Conservation (phyloP, 352 stramenopile genomes). For the Hyaloperonospora arabidopsidis region DNA sequence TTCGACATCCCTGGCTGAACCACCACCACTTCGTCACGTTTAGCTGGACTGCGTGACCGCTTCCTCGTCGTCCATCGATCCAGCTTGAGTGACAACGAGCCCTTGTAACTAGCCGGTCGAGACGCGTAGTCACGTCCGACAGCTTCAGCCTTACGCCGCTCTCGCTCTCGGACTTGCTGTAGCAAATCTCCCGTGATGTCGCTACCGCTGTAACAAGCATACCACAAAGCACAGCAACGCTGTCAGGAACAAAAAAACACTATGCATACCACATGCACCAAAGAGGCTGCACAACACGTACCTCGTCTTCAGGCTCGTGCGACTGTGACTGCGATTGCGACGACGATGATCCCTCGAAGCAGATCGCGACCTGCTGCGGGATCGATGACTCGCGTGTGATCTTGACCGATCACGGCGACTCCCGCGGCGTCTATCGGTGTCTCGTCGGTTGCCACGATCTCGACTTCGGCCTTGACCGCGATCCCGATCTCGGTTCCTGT, state of each 20-base stretch:
- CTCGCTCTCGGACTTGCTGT: constrained; percentile 86
- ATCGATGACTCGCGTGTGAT: constrained; percentile 30
- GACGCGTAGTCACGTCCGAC: constrained; percentile 87
- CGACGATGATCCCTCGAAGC: constrained; percentile 28
- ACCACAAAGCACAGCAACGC: background rate
- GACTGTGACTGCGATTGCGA: constrained; percentile 28
- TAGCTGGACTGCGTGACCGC: constrained; percentile 55
- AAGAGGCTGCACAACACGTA: constrained; percentile 10
- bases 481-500: constrained; percentile 12
- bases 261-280: constrained; percentile 3
- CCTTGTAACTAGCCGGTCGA: constrained; percentile 89
- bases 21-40: constrained; percentile 46
- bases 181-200: constrained; percentile 76
- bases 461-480: constrained; percentile 23
- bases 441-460: constrained; percentile 17
- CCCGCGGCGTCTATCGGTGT: constrained; percentile 21
- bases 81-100: constrained; percentile 86
- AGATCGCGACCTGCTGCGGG: constrained; percentile 34
- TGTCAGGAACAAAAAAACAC: constrained; percentile 2
- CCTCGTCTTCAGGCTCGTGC: constrained; percentile 15
- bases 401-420: constrained; percentile 37
- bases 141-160: constrained; percentile 85
- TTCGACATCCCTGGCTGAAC: constrained; percentile 30
- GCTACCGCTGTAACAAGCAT: constrained; percentile 15
- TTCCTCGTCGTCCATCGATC: constrained; percentile 81